Base-by-base conservation (phyloP, 1,284 basidiomycete species). In the Sanguinoderma infundibulare region DNA sequence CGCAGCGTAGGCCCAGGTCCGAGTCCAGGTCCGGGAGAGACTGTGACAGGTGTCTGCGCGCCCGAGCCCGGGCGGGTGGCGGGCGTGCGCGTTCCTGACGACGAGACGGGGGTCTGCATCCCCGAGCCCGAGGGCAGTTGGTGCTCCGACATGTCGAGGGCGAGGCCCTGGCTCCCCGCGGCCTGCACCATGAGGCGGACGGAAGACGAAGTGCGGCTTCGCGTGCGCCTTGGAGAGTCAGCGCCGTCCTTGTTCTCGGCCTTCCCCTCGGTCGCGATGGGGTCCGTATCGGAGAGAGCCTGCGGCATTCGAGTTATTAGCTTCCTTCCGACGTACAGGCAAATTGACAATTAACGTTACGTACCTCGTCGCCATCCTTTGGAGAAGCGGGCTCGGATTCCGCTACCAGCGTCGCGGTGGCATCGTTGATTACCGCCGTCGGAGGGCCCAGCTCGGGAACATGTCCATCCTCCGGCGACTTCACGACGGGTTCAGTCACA, bases 381-480 rank as follows among this genome's bases (percentile, higher is more conserved):
- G 15, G 28, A 20, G n/a, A 22, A 15, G 28, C 10, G n/a, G 30
- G 12, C 35, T 30, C 14, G 24, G 22, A 2, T 20, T 2, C 32
- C 32, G 20, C 5, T n/a, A n/a, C 8, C 3, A n/a, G 5, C 5
- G 39, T 53, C 26, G 61, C 64, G 24, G 61, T 62, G 17, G 55
- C 61, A 53, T 61, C 62, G 58, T 50, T 49, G 56, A 64, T 58
- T 60, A 67, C 60, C 17, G 65, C 52, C 28, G 62, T 60, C n/a
- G n/a, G n/a, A 1, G 62, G 58, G 36, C 62, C 62, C 36, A 67
- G 50, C 56, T 64, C 65, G 1, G 62, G 60, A 12, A 57, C 46
- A 35, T 64, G 58, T 3, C 22, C 30, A 6, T 38, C 24, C 38
- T 57, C 22, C 5, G 22, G 26, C 5, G 17, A 32, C 6, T 49